These are phyloP conservation scores for Dothiorella sarmentorum DNA, from an alignment of 2,329 filamentous ascomycete genomes.

Conservation along the genomic window DNA sequence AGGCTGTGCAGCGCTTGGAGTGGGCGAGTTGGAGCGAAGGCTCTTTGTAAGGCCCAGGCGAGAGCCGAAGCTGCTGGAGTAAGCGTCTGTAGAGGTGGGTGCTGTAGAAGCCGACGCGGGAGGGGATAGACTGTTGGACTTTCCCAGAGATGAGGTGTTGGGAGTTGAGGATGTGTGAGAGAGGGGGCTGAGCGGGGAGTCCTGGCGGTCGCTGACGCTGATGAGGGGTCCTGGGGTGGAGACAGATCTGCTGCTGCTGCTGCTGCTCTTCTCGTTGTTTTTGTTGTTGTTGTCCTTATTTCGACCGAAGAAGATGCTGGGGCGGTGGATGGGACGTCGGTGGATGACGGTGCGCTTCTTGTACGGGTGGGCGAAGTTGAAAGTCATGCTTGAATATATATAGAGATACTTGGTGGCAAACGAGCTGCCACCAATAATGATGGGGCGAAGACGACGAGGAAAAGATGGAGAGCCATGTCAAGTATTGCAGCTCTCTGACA, in stretches of 20 bases:
- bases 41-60: background rate
- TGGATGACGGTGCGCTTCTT: slow-evolving; percentile 19
- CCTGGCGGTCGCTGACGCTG: background rate
- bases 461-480: background rate
- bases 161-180: background rate
- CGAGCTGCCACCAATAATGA: background rate
- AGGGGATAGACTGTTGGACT: slow-evolving; percentile 8
- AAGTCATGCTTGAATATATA: slow-evolving; percentile 18
- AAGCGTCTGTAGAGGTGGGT: background rate
- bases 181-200: background rate
- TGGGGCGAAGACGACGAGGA: background rate
- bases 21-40: background rate
- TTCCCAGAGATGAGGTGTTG: slow-evolving; percentile 1
- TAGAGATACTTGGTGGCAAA: slow-evolving; percentile 8
- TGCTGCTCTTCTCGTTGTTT: background rate
- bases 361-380: slow-evolving; percentile 5
- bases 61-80: background rate
- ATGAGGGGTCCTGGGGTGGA: background rate
- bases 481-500: no score
- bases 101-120: slow-evolving; percentile 14
- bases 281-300: background rate
- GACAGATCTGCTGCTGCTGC: background rate
- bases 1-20: background rate
- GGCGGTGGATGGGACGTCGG: slow-evolving; percentile 6
- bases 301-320: slow-evolving; percentile 13